A percentile compares a stretch with the other conserved stretches of the same genome.
Evolutionary conservation across 495 filamentous ascomycete genomes (phyloP).

Genomic region (Sporormia fimetaria): DNA sequence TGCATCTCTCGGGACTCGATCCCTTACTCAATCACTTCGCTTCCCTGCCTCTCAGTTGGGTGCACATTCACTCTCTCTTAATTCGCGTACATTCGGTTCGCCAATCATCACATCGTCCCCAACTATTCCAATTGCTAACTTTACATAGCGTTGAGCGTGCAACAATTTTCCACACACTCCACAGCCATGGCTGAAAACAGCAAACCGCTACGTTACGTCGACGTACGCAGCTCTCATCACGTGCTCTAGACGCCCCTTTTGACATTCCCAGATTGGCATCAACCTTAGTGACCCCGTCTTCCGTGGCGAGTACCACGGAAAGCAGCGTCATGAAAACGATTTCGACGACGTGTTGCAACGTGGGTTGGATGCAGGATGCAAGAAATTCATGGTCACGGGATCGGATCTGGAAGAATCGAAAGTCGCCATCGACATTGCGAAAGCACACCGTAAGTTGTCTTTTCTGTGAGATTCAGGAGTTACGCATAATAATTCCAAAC

Average conservation of each 20-base stretch:
- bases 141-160: too few relatives aligned
- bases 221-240: slow-evolving; percentile 31
- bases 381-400: slow-evolving; percentile 90
- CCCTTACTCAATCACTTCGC: too few relatives aligned
- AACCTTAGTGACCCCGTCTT: slow-evolving; percentile 88
- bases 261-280: slow-evolving; percentile 58
- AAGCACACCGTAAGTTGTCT: slow-evolving; percentile 51
- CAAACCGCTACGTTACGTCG: slow-evolving; percentile 43
- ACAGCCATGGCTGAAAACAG: slow-evolving; percentile 1
- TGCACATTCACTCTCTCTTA: too few relatives aligned
- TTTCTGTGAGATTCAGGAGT: not conserved
- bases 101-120: too few relatives aligned
- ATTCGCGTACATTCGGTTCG: too few relatives aligned
- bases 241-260: not conserved
- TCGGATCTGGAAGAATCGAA: slow-evolving; percentile 68
- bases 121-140: too few relatives aligned
- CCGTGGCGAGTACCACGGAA: slow-evolving; percentile 71
- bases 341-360: slow-evolving; percentile 63
- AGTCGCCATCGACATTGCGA: slow-evolving; percentile 60
- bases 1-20: too few relatives aligned
- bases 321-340: slow-evolving; percentile 67
- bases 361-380: slow-evolving; percentile 63
- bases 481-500: not conserved
- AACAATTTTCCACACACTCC: not conserved
- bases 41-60: too few relatives aligned